A percentile compares a stretch with the other conserved stretches of the same genome.
phyloP scores from a whole-genome alignment of 176 grass and related monocot species.

The Lolium perenne region DNA sequence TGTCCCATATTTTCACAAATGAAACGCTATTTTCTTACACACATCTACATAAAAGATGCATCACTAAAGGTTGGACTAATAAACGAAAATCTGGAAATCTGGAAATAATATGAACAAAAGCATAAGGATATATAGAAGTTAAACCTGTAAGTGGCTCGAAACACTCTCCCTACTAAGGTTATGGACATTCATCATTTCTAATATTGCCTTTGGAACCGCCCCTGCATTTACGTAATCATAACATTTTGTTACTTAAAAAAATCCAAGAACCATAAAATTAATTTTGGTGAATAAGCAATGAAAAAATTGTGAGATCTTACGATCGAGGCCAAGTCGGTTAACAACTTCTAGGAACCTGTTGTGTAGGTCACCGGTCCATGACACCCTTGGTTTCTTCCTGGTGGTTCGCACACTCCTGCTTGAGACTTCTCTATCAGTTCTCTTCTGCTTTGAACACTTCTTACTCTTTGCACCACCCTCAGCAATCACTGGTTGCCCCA shows the following conservation, averaged over 20 bases:
- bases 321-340: slow-evolving; percentile 53
- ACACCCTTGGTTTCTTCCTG: background rate
- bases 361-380: slow-evolving; percentile 58
- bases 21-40: background rate
- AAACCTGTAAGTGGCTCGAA: slow-evolving; percentile 82
- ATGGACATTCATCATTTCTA: slow-evolving; percentile 27
- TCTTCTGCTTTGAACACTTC: slow-evolving; percentile 42
- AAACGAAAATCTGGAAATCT: background rate
- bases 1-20: background rate
- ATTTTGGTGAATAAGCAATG: background rate
- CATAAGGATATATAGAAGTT: slow-evolving; percentile 10
- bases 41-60: background rate
- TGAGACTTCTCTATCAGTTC: background rate
- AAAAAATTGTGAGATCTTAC: slow-evolving; percentile 43
- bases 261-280: background rate
- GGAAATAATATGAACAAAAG: background rate
- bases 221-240: slow-evolving; percentile 41
- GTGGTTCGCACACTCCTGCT: background rate
- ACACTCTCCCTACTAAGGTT: slow-evolving; percentile 64
- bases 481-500: background rate
- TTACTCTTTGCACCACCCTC: slow-evolving; percentile 5
- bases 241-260: background rate
- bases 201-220: background rate
- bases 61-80: too few species aligned
- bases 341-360: slow-evolving; percentile 58